Evolutionary conservation across 495 filamentous ascomycete genomes (phyloP).

Genomic region (Aspergillus ostianus): DNA sequence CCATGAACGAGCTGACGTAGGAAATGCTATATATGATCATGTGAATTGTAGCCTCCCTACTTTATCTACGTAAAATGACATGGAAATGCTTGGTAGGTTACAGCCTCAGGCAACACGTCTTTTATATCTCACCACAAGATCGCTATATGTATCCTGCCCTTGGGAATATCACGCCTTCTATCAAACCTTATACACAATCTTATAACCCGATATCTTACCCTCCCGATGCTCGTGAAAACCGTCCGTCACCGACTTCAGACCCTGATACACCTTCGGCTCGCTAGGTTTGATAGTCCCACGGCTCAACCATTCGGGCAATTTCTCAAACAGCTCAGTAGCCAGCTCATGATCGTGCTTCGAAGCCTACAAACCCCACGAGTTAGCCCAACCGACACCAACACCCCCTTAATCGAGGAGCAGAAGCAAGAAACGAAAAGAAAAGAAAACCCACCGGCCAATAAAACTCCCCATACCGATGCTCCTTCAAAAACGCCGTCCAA

Average conservation of each 20-base stretch:
- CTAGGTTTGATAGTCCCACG: slow-evolving; percentile 23
- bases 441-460: slow-evolving; percentile 24
- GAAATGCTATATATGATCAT: no score
- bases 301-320: slow-evolving; percentile 25
- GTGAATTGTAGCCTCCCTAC: no score
- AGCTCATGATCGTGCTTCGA: slow-evolving; percentile 29
- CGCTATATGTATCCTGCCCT: no score
- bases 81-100: no score
- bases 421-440: not conserved
- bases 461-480: slow-evolving; percentile 27
- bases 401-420: not conserved
- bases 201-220: slow-evolving; percentile 27
- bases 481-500: slow-evolving; percentile 35
- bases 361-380: slow-evolving; percentile 12
- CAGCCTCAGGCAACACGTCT: no score
- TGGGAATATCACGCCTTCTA: no score
- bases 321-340: slow-evolving; percentile 26
- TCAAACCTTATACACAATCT: slow-evolving; percentile 24
- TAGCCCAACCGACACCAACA: not conserved
- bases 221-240: slow-evolving; percentile 29
- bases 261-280: slow-evolving; percentile 12
- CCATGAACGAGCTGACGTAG: no score
- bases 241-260: slow-evolving; percentile 18
- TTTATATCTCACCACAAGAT: no score
- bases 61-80: no score